phyloP scores from a whole-genome alignment of 768 basidiomycete species.

The Fomitopsis serialis region DNA sequence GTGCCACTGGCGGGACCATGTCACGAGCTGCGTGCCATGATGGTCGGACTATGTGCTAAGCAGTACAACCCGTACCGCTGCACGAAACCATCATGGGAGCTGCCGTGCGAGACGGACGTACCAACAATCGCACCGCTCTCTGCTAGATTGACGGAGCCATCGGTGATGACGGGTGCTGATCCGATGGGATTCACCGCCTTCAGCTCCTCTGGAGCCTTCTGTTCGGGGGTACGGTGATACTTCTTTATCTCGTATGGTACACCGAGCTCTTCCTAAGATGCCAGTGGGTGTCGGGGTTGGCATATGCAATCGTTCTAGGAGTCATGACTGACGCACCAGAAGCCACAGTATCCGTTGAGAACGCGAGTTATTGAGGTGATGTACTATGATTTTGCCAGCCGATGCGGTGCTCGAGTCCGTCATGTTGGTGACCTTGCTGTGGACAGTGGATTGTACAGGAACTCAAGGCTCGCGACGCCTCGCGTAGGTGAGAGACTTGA shows the following conservation, averaged over 20 bases:
- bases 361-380: constrained; percentile 44
- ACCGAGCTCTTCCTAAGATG: constrained; percentile 43
- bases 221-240: constrained; percentile 21
- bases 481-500: too few relatives aligned
- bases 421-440: too few relatives aligned
- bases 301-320: too few relatives aligned
- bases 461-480: too few relatives aligned
- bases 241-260: constrained; percentile 31
- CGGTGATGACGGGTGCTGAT: constrained; percentile 32
- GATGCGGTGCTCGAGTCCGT: too few relatives aligned
- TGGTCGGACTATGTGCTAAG: too few relatives aligned
- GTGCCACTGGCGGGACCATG: neutral
- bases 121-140: constrained; percentile 35
- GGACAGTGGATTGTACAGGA: too few relatives aligned
- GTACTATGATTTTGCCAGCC: constrained; percentile 20
- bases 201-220: constrained; percentile 26
- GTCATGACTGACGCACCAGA: constrained; percentile 28
- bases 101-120: constrained; percentile 8
- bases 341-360: constrained; percentile 47
- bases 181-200: constrained; percentile 29
- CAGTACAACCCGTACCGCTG: neutral
- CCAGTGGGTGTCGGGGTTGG: too few relatives aligned
- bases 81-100: neutral
- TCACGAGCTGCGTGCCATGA: neutral
- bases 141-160: constrained; percentile 30